phyloP scores from a whole-genome alignment of 208 protist species.

The Polymyxa betae region DNA sequence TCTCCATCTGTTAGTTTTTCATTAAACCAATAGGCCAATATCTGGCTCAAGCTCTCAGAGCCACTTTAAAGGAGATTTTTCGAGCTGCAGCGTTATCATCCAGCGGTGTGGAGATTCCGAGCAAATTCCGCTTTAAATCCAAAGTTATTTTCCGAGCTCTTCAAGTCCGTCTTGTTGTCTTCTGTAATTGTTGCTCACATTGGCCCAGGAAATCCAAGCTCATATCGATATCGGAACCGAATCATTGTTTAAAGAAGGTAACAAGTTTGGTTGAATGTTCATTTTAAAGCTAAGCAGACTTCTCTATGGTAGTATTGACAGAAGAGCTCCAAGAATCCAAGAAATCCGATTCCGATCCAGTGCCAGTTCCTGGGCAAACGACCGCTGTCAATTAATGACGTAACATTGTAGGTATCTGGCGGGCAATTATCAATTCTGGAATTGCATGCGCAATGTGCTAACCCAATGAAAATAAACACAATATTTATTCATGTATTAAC shows the following conservation, averaged over 20 bases:
- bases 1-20: background rate
- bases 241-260: constrained; percentile 10
- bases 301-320: too few species aligned
- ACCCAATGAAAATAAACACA: too few species aligned
- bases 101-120: background rate
- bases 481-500: too few species aligned
- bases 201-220: background rate
- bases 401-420: background rate
- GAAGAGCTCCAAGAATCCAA: constrained; percentile 42
- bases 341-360: background rate
- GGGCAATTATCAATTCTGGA: too few species aligned
- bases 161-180: background rate
- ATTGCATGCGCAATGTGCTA: too few species aligned
- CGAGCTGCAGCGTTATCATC: background rate
- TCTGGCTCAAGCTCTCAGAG: background rate
- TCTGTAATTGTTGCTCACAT: background rate
- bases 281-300: background rate
- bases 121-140: constrained; percentile 24
- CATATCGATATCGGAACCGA: constrained; percentile 31
- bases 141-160: background rate
- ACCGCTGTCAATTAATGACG: too few species aligned
- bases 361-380: background rate
- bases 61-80: background rate
- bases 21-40: background rate
- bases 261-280: background rate